These are phyloP conservation scores for Calycina herbarum DNA, from an alignment of 2,329 filamentous ascomycete species.

Conservation along the genomic window DNA sequence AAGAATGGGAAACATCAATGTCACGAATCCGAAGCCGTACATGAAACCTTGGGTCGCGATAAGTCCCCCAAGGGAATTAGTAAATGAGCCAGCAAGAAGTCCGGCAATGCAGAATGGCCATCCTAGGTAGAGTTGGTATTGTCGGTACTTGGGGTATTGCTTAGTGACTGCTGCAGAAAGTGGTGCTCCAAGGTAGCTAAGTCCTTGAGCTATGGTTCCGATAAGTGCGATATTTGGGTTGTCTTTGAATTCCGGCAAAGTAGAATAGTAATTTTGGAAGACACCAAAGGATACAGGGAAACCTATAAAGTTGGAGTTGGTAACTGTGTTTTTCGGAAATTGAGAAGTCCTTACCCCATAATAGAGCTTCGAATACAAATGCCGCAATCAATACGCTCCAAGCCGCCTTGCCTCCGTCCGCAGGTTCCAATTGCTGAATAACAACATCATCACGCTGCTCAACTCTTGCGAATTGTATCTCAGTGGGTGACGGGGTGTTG, in stretches of 20 bases:
- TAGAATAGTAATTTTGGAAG: slow-evolving; percentile 69
- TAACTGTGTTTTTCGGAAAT: slow-evolving; percentile 28
- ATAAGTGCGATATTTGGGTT: slow-evolving; percentile 57
- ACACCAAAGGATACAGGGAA: slow-evolving; percentile 70
- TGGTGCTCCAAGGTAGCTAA: slow-evolving; percentile 40
- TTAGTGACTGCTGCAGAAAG: slow-evolving; percentile 38
- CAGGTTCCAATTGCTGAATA: slow-evolving; percentile 16
- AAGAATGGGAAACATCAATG: slow-evolving; percentile 57
- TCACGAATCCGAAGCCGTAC: slow-evolving; percentile 57
- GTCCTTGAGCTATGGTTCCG: slow-evolving; percentile 50
- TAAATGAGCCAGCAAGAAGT: slow-evolving; percentile 50
- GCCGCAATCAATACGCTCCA: slow-evolving; percentile 21
- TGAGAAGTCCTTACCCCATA: slow-evolving; percentile 18
- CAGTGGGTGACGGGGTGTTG: neutral
- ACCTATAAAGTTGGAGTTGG: slow-evolving; percentile 43
- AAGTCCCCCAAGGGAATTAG: slow-evolving; percentile 52
- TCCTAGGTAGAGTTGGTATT: slow-evolving; percentile 41
- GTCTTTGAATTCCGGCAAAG: slow-evolving; percentile 55
- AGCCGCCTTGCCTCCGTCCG: slow-evolving; percentile 20
- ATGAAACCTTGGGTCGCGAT: slow-evolving; percentile 62
- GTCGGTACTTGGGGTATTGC: slow-evolving; percentile 38
- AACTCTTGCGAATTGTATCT: neutral
- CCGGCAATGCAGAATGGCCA: slow-evolving; percentile 44
- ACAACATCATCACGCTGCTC: neutral
- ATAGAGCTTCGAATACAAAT: slow-evolving; percentile 24